phyloP scores from a whole-genome alignment of 768 basidiomycete genomes.

The Trametopsis cervina region DNA sequence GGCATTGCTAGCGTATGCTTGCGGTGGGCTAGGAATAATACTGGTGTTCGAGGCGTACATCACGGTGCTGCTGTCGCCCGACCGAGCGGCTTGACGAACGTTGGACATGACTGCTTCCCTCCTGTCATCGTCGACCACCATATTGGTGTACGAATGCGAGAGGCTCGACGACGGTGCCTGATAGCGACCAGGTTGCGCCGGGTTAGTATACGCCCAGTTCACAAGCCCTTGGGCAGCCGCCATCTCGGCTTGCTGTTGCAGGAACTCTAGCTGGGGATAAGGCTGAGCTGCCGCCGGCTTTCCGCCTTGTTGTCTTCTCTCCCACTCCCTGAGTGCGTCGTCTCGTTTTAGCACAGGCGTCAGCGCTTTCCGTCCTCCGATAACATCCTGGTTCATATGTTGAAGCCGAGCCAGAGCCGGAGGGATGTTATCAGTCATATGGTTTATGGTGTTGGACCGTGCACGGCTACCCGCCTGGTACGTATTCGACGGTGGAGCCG shows the following conservation, averaged over 20 bases:
- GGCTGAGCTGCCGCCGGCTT: constrained; percentile 65
- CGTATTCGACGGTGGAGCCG: constrained; percentile 56
- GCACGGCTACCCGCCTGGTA: constrained; percentile 64
- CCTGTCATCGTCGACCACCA: constrained; percentile 64
- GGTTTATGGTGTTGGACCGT: constrained; percentile 86
- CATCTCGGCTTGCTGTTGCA: constrained; percentile 91
- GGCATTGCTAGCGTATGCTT: constrained; percentile 52
- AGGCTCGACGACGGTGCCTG: constrained; percentile 62
- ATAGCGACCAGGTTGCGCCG: constrained; percentile 24
- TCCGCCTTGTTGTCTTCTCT: constrained; percentile 67
- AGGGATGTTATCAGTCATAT: constrained; percentile 84
- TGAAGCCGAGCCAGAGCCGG: constrained; percentile 86
- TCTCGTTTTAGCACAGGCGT: constrained; percentile 94
- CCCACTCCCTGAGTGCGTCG: constrained; percentile 95
- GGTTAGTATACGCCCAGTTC: constrained; percentile 37
- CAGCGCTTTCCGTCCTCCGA: constrained; percentile 70
- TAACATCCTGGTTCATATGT: constrained; percentile 83
- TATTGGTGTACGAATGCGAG: constrained; percentile 54
- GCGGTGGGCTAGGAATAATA: constrained; percentile 70
- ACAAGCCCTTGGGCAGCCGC: constrained; percentile 56
- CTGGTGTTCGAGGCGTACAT: constrained; percentile 38
- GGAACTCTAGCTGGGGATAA: constrained; percentile 84
- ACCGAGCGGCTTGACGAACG: constrained; percentile 57
- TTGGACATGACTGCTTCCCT: constrained; percentile 79
- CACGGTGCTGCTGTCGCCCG: constrained; percentile 33